phyloP scores from a whole-genome alignment of 495 filamentous ascomycete genomes.

The Penicillium dipodomyicola region DNA sequence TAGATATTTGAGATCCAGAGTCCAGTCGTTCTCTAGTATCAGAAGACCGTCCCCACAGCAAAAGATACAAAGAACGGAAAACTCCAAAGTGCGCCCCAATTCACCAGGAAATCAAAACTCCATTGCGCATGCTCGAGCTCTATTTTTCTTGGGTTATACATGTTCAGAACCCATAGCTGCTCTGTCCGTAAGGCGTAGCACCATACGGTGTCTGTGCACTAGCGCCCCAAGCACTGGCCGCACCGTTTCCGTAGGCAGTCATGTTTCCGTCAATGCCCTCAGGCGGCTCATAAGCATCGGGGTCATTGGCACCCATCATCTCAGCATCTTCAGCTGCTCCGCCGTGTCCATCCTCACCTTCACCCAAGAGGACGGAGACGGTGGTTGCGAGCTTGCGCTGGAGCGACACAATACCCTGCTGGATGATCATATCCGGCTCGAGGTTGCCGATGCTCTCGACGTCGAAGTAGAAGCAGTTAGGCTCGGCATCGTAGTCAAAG shows the following conservation, averaged over 20 bases:
- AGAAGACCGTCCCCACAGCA: constrained; percentile 11
- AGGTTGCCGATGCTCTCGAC: constrained; percentile 86
- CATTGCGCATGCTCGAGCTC: constrained; percentile 25
- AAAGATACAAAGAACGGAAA: constrained; percentile 18
- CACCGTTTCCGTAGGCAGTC: constrained; percentile 68
- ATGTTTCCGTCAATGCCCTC: constrained; percentile 67
- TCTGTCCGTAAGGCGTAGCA: constrained; percentile 68
- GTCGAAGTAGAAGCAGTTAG: constrained; percentile 83
- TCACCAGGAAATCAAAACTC: constrained; percentile 24
- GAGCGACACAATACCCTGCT: constrained; percentile 83
- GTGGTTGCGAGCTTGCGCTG: constrained; percentile 85
- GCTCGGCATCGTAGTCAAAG: constrained; percentile 88
- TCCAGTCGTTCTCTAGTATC: constrained; percentile 6
- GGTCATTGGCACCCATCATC: constrained; percentile 62
- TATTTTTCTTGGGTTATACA: constrained; percentile 8
- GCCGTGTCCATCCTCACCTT: constrained; percentile 43
- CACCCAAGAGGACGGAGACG: constrained; percentile 67
- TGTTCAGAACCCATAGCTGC: constrained; percentile 49
- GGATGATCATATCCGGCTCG: constrained; percentile 80
- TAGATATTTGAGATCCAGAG: constrained; percentile 10
- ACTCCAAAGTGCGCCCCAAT: constrained; percentile 30
- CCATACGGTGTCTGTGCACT: constrained; percentile 61
- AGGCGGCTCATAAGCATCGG: constrained; percentile 56
- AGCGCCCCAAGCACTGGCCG: constrained; percentile 62
- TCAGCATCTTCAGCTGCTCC: constrained; percentile 48